Conservation (phyloP, 2,329 filamentous ascomycete genomes). For the Paraconiothyrium brasiliense region DNA sequence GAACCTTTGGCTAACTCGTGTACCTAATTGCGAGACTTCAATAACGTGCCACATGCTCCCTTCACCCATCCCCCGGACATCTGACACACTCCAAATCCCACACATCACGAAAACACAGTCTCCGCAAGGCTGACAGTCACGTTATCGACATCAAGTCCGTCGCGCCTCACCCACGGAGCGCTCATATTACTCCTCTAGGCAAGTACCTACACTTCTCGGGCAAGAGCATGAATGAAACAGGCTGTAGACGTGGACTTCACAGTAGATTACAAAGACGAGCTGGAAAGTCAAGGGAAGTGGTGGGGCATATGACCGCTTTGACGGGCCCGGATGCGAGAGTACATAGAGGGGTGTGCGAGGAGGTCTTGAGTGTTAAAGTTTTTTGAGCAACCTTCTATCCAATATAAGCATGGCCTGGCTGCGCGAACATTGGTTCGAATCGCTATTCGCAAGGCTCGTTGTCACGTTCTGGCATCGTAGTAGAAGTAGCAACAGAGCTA, state of each 20-base stretch:
- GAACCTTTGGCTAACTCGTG: not conserved
- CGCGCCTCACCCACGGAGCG: not conserved
- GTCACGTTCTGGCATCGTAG: too few species aligned
- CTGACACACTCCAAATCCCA: not conserved
- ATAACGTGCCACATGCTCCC: not conserved
- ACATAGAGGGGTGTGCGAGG: too few species aligned
- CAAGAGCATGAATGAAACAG: not conserved
- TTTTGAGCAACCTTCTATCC: too few species aligned
- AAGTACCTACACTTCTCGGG: not conserved
- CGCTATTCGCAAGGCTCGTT: too few species aligned
- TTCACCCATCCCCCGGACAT: not conserved
- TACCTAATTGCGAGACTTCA: not conserved
- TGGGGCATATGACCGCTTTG: not conserved
- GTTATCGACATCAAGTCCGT: not conserved
- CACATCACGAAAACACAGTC: not conserved
- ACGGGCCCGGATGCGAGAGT: not conserved
- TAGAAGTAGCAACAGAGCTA: too few species aligned
- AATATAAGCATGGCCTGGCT: too few species aligned
- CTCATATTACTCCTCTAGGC: not conserved
- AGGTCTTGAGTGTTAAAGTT: too few species aligned
- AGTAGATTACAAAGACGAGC: not conserved
- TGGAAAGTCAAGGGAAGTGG: not conserved
- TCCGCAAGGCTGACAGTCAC: conserved; percentile 9
- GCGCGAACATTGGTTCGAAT: too few species aligned
- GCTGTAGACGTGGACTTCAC: not conserved